Conservation (phyloP, 352 stramenopile genomes). For the Halophytophthora batemanensis region DNA sequence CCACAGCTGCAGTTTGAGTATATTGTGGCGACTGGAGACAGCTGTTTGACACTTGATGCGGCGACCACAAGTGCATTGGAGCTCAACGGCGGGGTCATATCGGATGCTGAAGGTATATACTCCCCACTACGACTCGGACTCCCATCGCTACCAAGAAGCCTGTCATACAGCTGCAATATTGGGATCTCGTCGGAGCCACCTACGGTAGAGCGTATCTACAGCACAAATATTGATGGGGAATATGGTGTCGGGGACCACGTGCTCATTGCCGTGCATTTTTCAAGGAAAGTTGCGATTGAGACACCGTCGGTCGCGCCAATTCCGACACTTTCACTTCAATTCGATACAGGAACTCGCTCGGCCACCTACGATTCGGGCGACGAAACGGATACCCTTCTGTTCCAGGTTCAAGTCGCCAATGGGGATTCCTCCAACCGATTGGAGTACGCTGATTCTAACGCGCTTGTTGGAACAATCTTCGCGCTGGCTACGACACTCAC, state of each 20-base stretch:
- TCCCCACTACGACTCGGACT: constrained; percentile 45
- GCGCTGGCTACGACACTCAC: constrained; percentile 43
- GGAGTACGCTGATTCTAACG: constrained; percentile 33
- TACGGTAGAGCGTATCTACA: constrained; percentile 35
- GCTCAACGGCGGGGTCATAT: constrained; percentile 53
- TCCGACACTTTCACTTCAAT: constrained; percentile 35
- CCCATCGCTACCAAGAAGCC: constrained; percentile 25
- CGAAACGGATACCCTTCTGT: constrained; percentile 32
- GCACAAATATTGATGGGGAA: constrained; percentile 20
- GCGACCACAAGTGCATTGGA: constrained; percentile 41
- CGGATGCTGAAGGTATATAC: constrained; percentile 34
- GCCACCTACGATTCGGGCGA: constrained; percentile 47
- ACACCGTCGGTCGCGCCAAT: constrained; percentile 6
- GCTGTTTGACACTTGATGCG: constrained; percentile 39
- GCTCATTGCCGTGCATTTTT: constrained; percentile 46
- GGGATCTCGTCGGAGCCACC: constrained; percentile 43
- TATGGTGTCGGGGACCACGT: constrained; percentile 55
- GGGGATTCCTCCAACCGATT: constrained; percentile 32
- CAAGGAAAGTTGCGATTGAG: constrained; percentile 25
- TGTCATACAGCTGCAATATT: constrained; percentile 46
- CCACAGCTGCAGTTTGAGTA: constrained; percentile 52
- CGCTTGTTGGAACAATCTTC: constrained; percentile 39
- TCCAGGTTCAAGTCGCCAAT: constrained; percentile 30
- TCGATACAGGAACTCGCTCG: constrained; percentile 20
- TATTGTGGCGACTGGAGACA: constrained; percentile 44